Evolutionary conservation across 257 asterid species (phyloP), one percentile per base, ranked within the genome.

Genomic region (Nicotiana otophora): DNA sequence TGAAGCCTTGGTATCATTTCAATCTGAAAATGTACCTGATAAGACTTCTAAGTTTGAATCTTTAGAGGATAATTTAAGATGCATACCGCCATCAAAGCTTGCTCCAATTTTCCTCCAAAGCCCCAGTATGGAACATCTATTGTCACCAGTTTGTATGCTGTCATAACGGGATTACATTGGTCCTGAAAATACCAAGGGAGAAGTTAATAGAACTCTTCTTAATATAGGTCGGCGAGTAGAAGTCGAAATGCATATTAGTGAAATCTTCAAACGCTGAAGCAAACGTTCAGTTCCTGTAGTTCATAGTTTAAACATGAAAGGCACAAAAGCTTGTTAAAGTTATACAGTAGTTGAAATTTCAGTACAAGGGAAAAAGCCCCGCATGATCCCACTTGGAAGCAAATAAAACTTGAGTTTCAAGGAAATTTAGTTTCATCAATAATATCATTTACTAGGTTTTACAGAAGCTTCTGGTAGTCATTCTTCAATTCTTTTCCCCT

Each of bases 101-200:
- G 93, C 89, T 95, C 98, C 10, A 92, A 92, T 86, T 78, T 90
- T 74, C 91, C 87, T 6, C 98, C 98, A 60, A 92, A 95, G 76
- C 98, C 98, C 97, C 97, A 95, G 82, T 91, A 95, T 7, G 97
- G 98, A 64, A 77, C 95, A 80, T 95, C 94, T 81, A 95, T 54
- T 9, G 97, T 93, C 83, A 95, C 98, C 92, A 93, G 90, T 81
- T 95, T 95, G 95, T 93, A 92, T 53, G 96, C 97, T 46, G 98
- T 95, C 92, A 92, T 90, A 67, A 95, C 92, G n/a, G 98, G 98
- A 81, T 86, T 76, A 65, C 96, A 91, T n/a, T 30, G 83, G 42
- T 85, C 96, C 98, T 95, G 92, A 62, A 62, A 62, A 62, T 76
- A 86, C 67, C n/a, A 72, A 23, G 57, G 30, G 15, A 82, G 62